Evolutionary conservation across 2,329 filamentous ascomycete genomes (phyloP).

Genomic region (Thelonectria blattea): DNA sequence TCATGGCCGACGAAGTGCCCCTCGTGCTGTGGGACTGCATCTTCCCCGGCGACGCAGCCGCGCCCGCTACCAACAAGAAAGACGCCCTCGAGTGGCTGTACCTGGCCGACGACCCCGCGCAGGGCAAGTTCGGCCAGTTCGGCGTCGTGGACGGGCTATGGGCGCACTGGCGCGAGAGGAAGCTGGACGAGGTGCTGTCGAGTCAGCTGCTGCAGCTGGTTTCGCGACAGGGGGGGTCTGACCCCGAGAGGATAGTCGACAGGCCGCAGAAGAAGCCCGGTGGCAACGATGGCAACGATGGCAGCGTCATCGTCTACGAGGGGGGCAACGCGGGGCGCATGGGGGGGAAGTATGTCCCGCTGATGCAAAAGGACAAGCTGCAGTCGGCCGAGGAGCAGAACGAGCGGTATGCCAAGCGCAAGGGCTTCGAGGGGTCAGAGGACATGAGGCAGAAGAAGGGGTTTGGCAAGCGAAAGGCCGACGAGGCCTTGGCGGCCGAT

Average conservation of each 20-base stretch:
- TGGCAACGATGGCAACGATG: too few relatives aligned
- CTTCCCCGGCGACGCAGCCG: slow-evolving; percentile 65
- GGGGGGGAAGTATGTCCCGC: slow-evolving; percentile 60
- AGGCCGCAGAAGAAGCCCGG: slow-evolving; percentile 25
- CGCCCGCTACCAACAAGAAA: slow-evolving; percentile 38
- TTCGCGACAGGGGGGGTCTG: slow-evolving; percentile 46
- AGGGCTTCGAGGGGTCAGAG: slow-evolving; percentile 60
- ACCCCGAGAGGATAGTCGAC: slow-evolving; percentile 24
- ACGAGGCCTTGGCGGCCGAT: slow-evolving; percentile 32
- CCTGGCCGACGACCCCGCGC: slow-evolving; percentile 68
- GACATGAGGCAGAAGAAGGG: slow-evolving; percentile 51
- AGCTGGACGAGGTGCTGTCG: slow-evolving; percentile 89
- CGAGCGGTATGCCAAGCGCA: slow-evolving; percentile 65
- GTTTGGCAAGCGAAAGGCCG: slow-evolving; percentile 41
- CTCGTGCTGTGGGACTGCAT: slow-evolving; percentile 96
- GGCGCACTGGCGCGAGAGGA: slow-evolving; percentile 80
- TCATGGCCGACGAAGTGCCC: slow-evolving; percentile 88
- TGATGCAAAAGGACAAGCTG: slow-evolving; percentile 58
- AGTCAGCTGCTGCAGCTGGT: slow-evolving; percentile 73
- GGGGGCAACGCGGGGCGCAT: slow-evolving; percentile 59
- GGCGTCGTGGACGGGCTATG: slow-evolving; percentile 79
- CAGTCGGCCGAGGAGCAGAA: slow-evolving; percentile 62
- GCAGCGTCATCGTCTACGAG: slow-evolving; percentile 53
- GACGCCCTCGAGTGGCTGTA: slow-evolving; percentile 81
- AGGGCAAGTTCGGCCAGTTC: slow-evolving; percentile 67